Base-by-base conservation (phyloP, 352 stramenopile species). In the Thalassiosira mediterranea region DNA sequence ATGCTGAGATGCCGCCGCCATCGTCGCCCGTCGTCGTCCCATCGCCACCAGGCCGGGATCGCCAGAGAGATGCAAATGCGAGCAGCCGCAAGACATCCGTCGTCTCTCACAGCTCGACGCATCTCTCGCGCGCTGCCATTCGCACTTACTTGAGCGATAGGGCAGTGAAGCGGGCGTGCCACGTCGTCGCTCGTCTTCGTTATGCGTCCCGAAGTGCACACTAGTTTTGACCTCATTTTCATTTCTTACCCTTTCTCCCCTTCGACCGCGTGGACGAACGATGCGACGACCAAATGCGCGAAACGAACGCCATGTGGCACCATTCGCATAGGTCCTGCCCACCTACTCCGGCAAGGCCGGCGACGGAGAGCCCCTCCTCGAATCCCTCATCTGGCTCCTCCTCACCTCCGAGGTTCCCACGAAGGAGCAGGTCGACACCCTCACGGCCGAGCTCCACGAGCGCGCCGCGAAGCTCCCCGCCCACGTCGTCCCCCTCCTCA, bases 351-450 rank as follows among this genome's bases (percentile, higher is more conserved):
- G 95, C 42, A 89, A 90, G 51, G 63, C 61, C 15, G 89, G 90
- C 23, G 86, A 95, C 25, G 96, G 96, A 49, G 97, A 99, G 90
- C 97, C 97, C 51, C 88, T 97, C 34, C 95, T 97, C 25, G 97
- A 99, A 91, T 95, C 93, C 53, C 88, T 99, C 17, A 84, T 99
- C 70, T 99, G 97, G 96, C 89, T 99, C 69, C 93, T 99, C 3
- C 87, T 99, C 38, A 99, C 97, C 3, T 95, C 95, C 44, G 96
- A 99, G 74, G 90, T 99, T 17, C 97, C 97, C 49, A 99, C 96
- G 21, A 97, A 97, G 82, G 96, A 94, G 63, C 95, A 99, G 91
- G 95, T 95, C 11, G 94, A 97, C 52, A 91, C 89, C 42, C 88
- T 99, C 58, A 99, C 96, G 1, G 94, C 93, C 11, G 97, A 99